These are phyloP conservation scores for Magnolia officinalis DNA, from an alignment of 164 flowering plant species.

Conservation along the genomic window DNA sequence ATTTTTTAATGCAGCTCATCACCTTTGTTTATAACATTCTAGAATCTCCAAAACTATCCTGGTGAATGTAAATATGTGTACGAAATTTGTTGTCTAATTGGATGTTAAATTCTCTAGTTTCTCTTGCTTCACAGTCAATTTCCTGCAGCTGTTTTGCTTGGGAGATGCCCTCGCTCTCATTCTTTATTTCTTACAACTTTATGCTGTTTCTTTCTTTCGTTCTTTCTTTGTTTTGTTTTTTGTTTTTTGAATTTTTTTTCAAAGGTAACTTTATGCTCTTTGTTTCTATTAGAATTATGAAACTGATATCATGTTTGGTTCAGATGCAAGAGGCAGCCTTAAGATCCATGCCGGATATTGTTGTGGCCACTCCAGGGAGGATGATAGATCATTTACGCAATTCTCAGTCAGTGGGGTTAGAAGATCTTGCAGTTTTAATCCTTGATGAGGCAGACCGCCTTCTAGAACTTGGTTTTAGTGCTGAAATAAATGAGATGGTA, in stretches of 20 bases:
- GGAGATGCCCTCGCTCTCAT: neutral
- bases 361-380: slow-evolving; percentile 98
- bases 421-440: slow-evolving; percentile 88
- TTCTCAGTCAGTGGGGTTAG: slow-evolving; percentile 90
- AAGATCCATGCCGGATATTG: slow-evolving; percentile 90
- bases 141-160: neutral
- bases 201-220: neutral
- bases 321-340: slow-evolving; percentile 85
- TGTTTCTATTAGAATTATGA: neutral
- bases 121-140: slow-evolving; percentile 1
- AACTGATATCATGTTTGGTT: slow-evolving; percentile 13
- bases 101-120: neutral
- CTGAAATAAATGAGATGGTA: slow-evolving; percentile 89
- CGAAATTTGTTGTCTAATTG: too few species aligned
- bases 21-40: too few species aligned
- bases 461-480: slow-evolving; percentile 87
- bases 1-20: too few species aligned
- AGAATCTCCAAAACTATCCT: too few species aligned
- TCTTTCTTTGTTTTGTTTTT: too few species aligned
- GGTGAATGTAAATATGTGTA: too few species aligned
- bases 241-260: neutral
- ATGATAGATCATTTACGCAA: slow-evolving; percentile 94
- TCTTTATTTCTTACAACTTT: neutral
- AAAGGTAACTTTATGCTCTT: neutral
- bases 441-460: slow-evolving; percentile 99